phyloP scores from a whole-genome alignment of 495 filamentous ascomycete genomes.

The Cudoniella acicularis region DNA sequence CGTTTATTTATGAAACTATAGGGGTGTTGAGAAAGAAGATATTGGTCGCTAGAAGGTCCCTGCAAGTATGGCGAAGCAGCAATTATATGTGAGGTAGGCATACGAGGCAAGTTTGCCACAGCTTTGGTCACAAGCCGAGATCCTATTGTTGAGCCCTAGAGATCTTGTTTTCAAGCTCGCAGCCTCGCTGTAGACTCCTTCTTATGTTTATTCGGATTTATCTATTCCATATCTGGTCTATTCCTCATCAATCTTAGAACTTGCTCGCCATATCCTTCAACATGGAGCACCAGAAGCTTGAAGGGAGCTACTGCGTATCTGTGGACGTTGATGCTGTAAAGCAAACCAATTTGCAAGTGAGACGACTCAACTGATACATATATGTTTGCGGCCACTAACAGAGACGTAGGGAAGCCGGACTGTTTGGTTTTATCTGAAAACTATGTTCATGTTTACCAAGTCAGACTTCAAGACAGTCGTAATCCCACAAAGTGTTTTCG shows the following conservation, averaged over 20 bases:
- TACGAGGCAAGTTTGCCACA: background rate
- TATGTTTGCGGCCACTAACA: background rate
- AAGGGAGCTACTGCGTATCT: background rate
- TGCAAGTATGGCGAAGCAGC: background rate
- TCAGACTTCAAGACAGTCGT: background rate
- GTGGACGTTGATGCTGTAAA: background rate
- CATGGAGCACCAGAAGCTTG: background rate
- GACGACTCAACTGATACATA: background rate
- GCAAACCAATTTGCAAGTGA: background rate
- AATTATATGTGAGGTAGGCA: background rate
- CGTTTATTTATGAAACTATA: background rate
- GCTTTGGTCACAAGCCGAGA: background rate
- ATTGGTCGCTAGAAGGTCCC: background rate
- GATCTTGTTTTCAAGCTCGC: background rate
- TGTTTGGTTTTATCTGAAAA: background rate
- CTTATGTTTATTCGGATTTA: background rate
- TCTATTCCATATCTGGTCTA: background rate
- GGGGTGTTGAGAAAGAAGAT: background rate
- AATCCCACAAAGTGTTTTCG: constrained; percentile 18
- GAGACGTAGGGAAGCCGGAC: background rate
- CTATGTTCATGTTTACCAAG: background rate
- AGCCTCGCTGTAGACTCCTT: background rate
- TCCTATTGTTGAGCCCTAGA: background rate
- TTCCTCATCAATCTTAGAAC: background rate
- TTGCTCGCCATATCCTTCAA: background rate